Evolutionary conservation across 2,329 filamentous ascomycete species (phyloP).

Genomic region (Alternaria angustiovoidea): DNA sequence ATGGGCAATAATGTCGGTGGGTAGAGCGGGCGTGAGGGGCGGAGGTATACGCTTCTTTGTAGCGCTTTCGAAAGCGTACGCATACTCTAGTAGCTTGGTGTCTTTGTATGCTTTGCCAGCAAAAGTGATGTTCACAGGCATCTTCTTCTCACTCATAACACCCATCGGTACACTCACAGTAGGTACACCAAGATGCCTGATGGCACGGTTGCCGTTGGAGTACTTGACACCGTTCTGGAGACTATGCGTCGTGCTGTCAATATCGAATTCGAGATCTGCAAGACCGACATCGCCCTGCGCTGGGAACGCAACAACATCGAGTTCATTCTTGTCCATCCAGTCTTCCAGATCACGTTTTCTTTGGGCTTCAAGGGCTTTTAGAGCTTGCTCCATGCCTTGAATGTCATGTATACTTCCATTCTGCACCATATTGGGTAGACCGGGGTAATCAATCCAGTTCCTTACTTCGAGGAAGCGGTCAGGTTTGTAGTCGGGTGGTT

Average conservation of each 20-base stretch:
- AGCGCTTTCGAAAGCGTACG: slow-evolving; percentile 32
- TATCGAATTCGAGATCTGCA: slow-evolving; percentile 57
- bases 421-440: slow-evolving; percentile 42
- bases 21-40: slow-evolving; percentile 15
- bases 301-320: slow-evolving; percentile 61
- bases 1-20: slow-evolving; percentile 20
- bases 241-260: slow-evolving; percentile 45
- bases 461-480: slow-evolving; percentile 51
- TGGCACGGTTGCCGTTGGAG: slow-evolving; percentile 61
- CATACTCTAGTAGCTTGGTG: slow-evolving; percentile 35
- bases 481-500: slow-evolving; percentile 48
- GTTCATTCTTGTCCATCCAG: slow-evolving; percentile 56
- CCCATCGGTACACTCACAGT: slow-evolving; percentile 65
- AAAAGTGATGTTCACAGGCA: slow-evolving; percentile 65
- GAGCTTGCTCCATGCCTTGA: slow-evolving; percentile 53
- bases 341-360: slow-evolving; percentile 61
- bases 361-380: slow-evolving; percentile 58
- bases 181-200: slow-evolving; percentile 64
- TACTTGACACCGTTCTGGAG: slow-evolving; percentile 63
- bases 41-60: slow-evolving; percentile 24
- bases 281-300: slow-evolving; percentile 60
- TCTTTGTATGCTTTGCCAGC: slow-evolving; percentile 60
- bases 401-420: slow-evolving; percentile 53
- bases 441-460: slow-evolving; percentile 53
- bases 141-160: slow-evolving; percentile 53